A percentile compares a stretch with the other conserved stretches of the same genome.
Conservation (phyloP, 139 green algal genomes). For the Chlorella sp. region DNA sequence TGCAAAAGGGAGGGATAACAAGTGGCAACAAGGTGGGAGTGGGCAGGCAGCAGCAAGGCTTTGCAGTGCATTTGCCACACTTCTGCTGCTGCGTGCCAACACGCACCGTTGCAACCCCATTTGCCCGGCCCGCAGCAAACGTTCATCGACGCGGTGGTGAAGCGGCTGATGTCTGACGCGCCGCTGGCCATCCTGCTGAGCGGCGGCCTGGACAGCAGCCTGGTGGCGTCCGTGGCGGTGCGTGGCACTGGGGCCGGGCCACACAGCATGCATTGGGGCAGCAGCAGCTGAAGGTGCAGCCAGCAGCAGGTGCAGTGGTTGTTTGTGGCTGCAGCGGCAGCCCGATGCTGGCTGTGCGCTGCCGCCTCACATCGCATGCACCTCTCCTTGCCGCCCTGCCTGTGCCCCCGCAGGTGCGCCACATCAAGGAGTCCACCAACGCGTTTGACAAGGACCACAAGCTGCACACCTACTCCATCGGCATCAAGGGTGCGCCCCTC, state of each 20-base stretch:
- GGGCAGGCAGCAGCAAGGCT: not conserved
- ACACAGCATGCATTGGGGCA: not conserved
- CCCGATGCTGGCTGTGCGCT: too few relatives aligned
- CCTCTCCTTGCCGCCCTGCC: too few relatives aligned
- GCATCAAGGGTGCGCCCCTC: conserved; percentile 59
- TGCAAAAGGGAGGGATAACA: too few relatives aligned
- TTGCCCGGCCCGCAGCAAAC: conserved; percentile 54
- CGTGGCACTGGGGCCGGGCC: conserved; percentile 42
- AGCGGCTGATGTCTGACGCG: conserved; percentile 97
- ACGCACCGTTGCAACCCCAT: not conserved
- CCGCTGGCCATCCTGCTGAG: conserved; percentile 96
- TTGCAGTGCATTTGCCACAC: not conserved
- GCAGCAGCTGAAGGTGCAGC: not conserved
- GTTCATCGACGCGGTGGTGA: conserved; percentile 87
- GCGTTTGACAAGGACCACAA: conserved; percentile 60
- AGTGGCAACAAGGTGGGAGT: too few relatives aligned
- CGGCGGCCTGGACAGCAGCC: conserved; percentile 93
- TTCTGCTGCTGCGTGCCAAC: not conserved
- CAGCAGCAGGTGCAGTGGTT: too few relatives aligned
- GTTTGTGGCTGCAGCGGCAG: too few relatives aligned
- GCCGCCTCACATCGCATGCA: too few relatives aligned
- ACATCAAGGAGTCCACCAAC: conserved; percentile 68
- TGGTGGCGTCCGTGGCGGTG: conserved; percentile 89
- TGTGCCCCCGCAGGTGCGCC: conserved; percentile 48
- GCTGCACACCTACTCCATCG: conserved; percentile 94